These are phyloP conservation scores for Dillenia turbinata DNA, from an alignment of 164 flowering plant species.

Conservation along the genomic window DNA sequence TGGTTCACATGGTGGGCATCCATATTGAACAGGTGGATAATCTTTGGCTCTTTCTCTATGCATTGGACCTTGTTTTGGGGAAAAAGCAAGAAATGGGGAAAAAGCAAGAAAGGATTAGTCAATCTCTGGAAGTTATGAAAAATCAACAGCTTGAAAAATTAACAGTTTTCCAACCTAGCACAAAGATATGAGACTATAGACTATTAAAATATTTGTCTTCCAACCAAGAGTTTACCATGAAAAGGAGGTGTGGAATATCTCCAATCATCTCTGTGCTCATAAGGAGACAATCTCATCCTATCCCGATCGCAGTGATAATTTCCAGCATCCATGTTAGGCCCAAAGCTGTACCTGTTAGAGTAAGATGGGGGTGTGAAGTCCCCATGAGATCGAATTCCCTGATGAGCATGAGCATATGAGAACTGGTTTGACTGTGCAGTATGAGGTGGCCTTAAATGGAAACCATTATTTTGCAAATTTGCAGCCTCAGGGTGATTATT, in stretches of 20 bases:
- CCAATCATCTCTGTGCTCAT: conserved; percentile 47
- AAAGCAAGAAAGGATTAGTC: conserved; percentile 2
- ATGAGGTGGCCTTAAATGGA: conserved; percentile 67
- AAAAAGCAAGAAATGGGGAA: conserved; percentile 5
- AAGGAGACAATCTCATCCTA: conserved; percentile 38
- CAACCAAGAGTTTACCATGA: conserved; percentile 30
- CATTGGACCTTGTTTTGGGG: conserved; percentile 26
- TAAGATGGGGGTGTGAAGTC: conserved; percentile 46
- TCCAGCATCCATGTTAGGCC: conserved; percentile 35
- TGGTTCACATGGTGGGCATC: conserved; percentile 48
- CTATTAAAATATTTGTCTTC: neutral
- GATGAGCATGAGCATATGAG: conserved; percentile 61
- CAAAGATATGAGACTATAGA: neutral
- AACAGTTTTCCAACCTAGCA: neutral
- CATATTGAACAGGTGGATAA: conserved; percentile 34
- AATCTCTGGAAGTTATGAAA: neutral
- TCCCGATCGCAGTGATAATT: conserved; percentile 42
- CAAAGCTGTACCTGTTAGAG: conserved; percentile 31
- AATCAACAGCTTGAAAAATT: neutral
- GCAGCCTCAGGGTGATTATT: conserved; percentile 30
- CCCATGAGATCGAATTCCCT: conserved; percentile 42
- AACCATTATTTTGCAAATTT: conserved; percentile 34
- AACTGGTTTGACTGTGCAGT: conserved; percentile 71
- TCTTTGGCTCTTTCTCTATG: conserved; percentile 34
- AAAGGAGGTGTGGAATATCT: conserved; percentile 44